These are phyloP conservation scores for Inonotus obliquus DNA, from an alignment of 1,284 basidiomycete species.

Conservation along the genomic window DNA sequence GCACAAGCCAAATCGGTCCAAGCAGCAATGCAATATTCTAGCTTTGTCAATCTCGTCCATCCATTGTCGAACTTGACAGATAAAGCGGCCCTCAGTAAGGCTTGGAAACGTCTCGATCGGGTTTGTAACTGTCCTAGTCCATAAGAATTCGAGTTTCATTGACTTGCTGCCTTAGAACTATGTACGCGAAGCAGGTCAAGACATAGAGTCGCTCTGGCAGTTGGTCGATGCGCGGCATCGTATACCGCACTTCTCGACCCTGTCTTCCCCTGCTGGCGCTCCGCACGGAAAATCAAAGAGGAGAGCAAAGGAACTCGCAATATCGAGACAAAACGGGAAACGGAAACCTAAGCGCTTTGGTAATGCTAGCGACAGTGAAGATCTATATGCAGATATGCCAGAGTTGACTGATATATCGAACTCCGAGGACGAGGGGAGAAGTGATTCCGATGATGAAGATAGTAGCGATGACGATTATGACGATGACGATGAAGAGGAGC, in stretches of 20 bases:
- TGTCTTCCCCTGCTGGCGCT: conserved; percentile 39
- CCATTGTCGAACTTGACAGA: conserved; percentile 55
- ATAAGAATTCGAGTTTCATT: not conserved
- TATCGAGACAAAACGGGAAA: conserved; percentile 23
- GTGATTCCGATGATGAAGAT: conserved; percentile 25
- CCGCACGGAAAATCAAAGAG: conserved; percentile 24
- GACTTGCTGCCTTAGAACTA: conserved; percentile 47
- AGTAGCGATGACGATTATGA: conserved; percentile 49
- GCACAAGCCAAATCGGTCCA: conserved; percentile 56
- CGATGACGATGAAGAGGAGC: conserved; percentile 61
- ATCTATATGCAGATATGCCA: conserved; percentile 56
- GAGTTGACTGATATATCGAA: conserved; percentile 57
- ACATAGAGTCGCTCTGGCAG: conserved; percentile 61
- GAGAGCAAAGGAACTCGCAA: conserved; percentile 13
- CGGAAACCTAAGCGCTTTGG: conserved; percentile 46
- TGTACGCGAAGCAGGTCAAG: conserved; percentile 40
- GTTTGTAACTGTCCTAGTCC: conserved; percentile 34
- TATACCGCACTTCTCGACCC: conserved; percentile 50
- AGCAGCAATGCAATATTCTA: conserved; percentile 45
- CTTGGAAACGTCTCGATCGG: conserved; percentile 61
- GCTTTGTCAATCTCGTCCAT: conserved; percentile 51
- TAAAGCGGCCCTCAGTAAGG: conserved; percentile 42
- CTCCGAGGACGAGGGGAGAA: conserved; percentile 36
- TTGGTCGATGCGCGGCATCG: conserved; percentile 45
- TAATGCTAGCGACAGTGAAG: conserved; percentile 30